Evolutionary conservation across 2,329 filamentous ascomycete genomes (phyloP), one percentile per base, ranked within the genome.

Genomic region (Cladophialophora psammophila): DNA sequence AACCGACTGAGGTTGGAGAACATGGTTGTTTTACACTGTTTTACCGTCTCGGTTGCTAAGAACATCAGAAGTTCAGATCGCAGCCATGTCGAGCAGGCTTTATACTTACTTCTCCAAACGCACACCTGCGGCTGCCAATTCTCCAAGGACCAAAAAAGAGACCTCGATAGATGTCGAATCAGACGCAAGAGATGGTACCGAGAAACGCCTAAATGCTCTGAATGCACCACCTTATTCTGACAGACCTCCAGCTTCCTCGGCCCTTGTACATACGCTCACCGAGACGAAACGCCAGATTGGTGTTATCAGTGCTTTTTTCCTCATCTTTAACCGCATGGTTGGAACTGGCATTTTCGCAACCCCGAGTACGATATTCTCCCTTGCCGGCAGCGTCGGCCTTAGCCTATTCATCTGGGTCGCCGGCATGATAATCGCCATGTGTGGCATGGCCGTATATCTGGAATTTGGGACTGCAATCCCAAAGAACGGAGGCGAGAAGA

Each of bases 361-460:
- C 0, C 86, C 86, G 0, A 83, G 83, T 1, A 84, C 85, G n/a
- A 85, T 88, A 56, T 85, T 86, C 65, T 79, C 80, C 7, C 82
- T 83, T 0, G 82, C 85, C 1, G 85, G 85, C 0, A 86, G 81
- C 7, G 85, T 87, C 3, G 86, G 86, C 2, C 80, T 86, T 53
- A 79, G 81, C 7, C 75, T 88, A 13, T 77, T 85, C 54, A 75
- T 88, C 20, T 88, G 86, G 86, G 79, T 86, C 1, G 75, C 86
- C 9, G 85, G 84, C 36, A 78, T 77, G 32, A 67, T 82, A 10
- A 80, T 84, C 42, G 81, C 80, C 0, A 80, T 80, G 61, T 80
- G 81, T 54, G 82, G 82, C 20, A 77, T 83, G 10, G 77, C 79
- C 12, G 81, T 84, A 6, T 83, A 82, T 69, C 75, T 84, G 6